Conservation (phyloP, 805 yeast genomes). For the Myxozyma vanderwaltii region DNA sequence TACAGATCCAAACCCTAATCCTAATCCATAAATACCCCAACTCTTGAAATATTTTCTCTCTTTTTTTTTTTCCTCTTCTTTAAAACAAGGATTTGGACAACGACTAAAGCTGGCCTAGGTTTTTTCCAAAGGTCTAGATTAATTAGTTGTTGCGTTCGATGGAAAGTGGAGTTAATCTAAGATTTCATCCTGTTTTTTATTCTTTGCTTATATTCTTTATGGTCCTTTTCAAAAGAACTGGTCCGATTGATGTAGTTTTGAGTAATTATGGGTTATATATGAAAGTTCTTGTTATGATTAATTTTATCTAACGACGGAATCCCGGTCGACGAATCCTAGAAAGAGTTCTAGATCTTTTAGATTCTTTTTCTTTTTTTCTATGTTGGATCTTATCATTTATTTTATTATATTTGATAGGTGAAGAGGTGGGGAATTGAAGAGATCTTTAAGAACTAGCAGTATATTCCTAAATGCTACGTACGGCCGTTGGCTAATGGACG, state of each 20-base stretch:
- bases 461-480: slow-evolving; percentile 99
- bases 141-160: slow-evolving; percentile 30
- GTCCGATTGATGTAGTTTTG: slow-evolving; percentile 5
- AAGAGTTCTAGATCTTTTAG: slow-evolving; percentile 53
- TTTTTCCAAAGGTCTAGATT: slow-evolving; percentile 8
- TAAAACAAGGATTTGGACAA: slow-evolving; percentile 21
- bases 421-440: background rate
- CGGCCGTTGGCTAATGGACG: slow-evolving; percentile 89
- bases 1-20: slow-evolving; percentile 13
- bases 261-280: background rate
- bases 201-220: background rate
- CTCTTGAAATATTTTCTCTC: background rate
- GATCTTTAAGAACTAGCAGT: slow-evolving; percentile 66
- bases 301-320: slow-evolving; percentile 39
- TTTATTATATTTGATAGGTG: background rate
- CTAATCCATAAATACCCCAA: slow-evolving; percentile 2
- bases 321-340: slow-evolving; percentile 99
- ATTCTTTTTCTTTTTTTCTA: slow-evolving; percentile 40
- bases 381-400: too few relatives aligned
- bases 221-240: background rate
- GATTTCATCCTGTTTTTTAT: background rate
- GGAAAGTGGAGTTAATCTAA: slow-evolving; percentile 29
- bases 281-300: slow-evolving; percentile 19
- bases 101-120: slow-evolving; percentile 21
- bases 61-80: background rate